A percentile compares a stretch with the other conserved stretches of the same genome.
phyloP scores from a whole-genome alignment of 2,329 filamentous ascomycete species.

The Aspergillus latus region DNA sequence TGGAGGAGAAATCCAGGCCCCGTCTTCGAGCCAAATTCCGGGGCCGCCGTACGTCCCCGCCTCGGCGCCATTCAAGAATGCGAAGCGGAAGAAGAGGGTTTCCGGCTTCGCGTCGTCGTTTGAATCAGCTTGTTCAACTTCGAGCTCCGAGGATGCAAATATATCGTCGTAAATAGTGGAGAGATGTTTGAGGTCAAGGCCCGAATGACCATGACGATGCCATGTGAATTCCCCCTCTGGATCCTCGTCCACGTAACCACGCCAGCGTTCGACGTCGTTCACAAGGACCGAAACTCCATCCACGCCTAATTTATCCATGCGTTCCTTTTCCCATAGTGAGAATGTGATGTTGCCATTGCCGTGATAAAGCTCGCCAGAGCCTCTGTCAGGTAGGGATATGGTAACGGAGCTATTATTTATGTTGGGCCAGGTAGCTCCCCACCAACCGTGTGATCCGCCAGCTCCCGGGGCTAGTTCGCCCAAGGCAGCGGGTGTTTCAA shows the following conservation, averaged over 20 bases:
- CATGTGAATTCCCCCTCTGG: slow-evolving; percentile 52
- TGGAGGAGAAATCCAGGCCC: slow-evolving; percentile 34
- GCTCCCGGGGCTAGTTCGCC: slow-evolving; percentile 50
- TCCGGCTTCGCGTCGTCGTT: slow-evolving; percentile 35
- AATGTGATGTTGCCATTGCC: slow-evolving; percentile 51
- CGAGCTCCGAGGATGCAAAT: slow-evolving; percentile 9
- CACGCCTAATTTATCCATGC: slow-evolving; percentile 42
- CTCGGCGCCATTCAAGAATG: slow-evolving; percentile 44
- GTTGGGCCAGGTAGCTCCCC: slow-evolving; percentile 50
- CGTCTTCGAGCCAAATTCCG: slow-evolving; percentile 42
- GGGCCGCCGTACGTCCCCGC: slow-evolving; percentile 41
- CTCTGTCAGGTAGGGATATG: slow-evolving; percentile 45
- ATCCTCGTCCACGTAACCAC: slow-evolving; percentile 55
- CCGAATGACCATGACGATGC: slow-evolving; percentile 44
- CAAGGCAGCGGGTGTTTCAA: slow-evolving; percentile 76
- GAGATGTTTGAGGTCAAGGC: slow-evolving; percentile 34
- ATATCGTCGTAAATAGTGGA: slow-evolving; percentile 27
- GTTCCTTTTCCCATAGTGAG: slow-evolving; percentile 41
- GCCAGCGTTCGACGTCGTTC: slow-evolving; percentile 64
- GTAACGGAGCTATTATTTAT: slow-evolving; percentile 50
- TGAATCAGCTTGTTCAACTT: slow-evolving; percentile 16
- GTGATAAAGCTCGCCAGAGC: slow-evolving; percentile 28
- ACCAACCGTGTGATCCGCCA: slow-evolving; percentile 43
- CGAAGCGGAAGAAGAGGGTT: slow-evolving; percentile 49
- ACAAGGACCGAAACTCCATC: slow-evolving; percentile 62